Conservation (phyloP, 78 protist genomes). For the Mastigamoeba balamuthi region DNA sequence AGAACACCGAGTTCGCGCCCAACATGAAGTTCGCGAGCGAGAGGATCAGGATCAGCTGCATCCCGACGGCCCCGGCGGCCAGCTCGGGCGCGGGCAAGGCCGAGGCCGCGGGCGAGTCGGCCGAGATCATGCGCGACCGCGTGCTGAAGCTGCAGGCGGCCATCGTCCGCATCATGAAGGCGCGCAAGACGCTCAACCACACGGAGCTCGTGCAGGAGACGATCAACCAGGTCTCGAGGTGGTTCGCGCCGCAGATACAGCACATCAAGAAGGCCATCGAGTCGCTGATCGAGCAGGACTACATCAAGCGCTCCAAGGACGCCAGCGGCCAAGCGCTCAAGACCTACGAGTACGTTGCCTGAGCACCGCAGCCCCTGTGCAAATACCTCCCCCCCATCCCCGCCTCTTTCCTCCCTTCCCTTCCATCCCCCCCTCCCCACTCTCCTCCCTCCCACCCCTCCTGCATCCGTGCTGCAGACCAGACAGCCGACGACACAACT, state of each 20-base stretch:
- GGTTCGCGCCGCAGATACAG: slow-evolving; percentile 25
- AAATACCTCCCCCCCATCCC: too few species aligned
- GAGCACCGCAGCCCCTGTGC: too few species aligned
- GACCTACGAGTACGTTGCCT: slow-evolving; percentile 49
- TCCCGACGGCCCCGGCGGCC: slow-evolving; percentile 27
- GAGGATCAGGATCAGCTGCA: slow-evolving; percentile 47
- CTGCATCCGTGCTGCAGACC: too few species aligned
- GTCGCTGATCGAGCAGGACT: slow-evolving; percentile 48
- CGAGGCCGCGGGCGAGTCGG: slow-evolving; percentile 21
- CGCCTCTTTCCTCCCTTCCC: too few species aligned
- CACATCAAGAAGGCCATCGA: slow-evolving; percentile 48
- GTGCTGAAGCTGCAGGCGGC: slow-evolving; percentile 60
- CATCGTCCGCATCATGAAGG: slow-evolving; percentile 71
- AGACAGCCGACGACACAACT: too few species aligned
- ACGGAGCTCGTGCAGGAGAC: slow-evolving; percentile 53
- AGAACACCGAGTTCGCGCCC: slow-evolving; percentile 33
- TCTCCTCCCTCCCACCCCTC: too few species aligned
- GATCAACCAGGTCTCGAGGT: slow-evolving; percentile 21
- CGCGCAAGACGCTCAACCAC: slow-evolving; percentile 50
- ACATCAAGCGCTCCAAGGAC: slow-evolving; percentile 22
- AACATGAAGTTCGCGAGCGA: slow-evolving; percentile 32
- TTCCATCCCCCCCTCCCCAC: too few species aligned
- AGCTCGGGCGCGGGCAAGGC: slow-evolving; percentile 29
- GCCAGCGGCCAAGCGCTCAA: slow-evolving; percentile 18
- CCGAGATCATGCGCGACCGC: slow-evolving; percentile 53